Conservation (phyloP, 352 stramenopile genomes). For the Sclerospora graminicola region DNA sequence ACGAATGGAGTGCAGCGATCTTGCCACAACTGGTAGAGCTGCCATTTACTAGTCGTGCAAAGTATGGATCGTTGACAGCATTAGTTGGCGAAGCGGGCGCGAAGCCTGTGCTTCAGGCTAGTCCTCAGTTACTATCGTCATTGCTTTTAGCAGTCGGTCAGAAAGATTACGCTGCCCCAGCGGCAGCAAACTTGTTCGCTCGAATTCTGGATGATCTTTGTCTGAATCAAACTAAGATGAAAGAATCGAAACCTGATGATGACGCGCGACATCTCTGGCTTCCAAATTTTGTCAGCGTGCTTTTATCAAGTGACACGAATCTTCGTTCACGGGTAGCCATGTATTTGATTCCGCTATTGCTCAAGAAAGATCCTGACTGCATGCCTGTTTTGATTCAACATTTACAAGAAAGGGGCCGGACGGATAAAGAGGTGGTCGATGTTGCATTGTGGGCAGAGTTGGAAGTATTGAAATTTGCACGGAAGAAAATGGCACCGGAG, state of each 20-base stretch:
- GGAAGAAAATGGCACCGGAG: slow-evolving; percentile 52
- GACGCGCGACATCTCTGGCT: slow-evolving; percentile 50
- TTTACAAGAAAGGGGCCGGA: slow-evolving; percentile 21
- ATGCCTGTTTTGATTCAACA: slow-evolving; percentile 37
- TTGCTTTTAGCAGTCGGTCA: slow-evolving; percentile 54
- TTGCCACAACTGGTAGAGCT: slow-evolving; percentile 44
- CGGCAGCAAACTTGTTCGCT: slow-evolving; percentile 58
- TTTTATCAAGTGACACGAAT: slow-evolving; percentile 39
- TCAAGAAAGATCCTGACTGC: slow-evolving; percentile 57
- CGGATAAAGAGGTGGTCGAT: slow-evolving; percentile 19
- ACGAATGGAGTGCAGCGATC: slow-evolving; percentile 37
- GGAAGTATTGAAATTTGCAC: slow-evolving; percentile 70
- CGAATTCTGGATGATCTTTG: slow-evolving; percentile 48
- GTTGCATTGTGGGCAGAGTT: slow-evolving; percentile 59
- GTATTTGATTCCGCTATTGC: slow-evolving; percentile 62
- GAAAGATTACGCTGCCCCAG: slow-evolving; percentile 55
- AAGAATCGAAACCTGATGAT: slow-evolving; percentile 7
- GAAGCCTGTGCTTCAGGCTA: slow-evolving; percentile 28
- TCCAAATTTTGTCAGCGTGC: slow-evolving; percentile 35
- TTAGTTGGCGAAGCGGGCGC: slow-evolving; percentile 39
- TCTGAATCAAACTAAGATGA: slow-evolving; percentile 5
- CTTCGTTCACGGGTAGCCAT: slow-evolving; percentile 56
- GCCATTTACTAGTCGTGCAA: slow-evolving; percentile 47
- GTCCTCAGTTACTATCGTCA: slow-evolving; percentile 40
- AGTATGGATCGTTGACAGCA: slow-evolving; percentile 55